Percentiles rank a stretch among this genome's conserved stretches.
Conservation (phyloP, 2,329 filamentous ascomycete species). For the Stemphylium beticola region DNA sequence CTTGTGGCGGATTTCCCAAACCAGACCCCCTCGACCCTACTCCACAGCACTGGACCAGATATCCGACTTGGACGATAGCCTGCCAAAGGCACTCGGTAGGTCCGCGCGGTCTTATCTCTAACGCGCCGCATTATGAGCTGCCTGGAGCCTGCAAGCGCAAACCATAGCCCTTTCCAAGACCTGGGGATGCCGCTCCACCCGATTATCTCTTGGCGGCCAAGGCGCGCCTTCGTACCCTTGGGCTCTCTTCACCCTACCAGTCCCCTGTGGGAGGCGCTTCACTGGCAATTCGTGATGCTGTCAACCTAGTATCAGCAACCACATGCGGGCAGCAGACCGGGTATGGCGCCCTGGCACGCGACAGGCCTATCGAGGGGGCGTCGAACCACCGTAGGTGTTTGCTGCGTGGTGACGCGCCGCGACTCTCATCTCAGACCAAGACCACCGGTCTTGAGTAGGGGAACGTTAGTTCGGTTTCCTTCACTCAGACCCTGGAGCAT, state of each 20-base stretch:
- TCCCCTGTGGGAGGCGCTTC: not conserved
- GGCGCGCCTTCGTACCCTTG: constrained; percentile 2
- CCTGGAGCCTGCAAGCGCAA: not conserved
- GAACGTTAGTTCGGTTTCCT: not conserved
- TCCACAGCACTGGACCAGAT: not conserved
- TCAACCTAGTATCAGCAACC: not conserved
- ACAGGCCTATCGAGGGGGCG: not conserved
- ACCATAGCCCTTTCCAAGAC: not conserved
- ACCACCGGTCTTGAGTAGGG: not conserved
- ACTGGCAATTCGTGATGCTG: too few relatives aligned
- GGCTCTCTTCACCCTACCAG: not conserved
- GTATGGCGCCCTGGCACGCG: not conserved
- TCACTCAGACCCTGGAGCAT: not conserved
- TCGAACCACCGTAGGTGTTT: not conserved
- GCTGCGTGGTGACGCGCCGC: constrained; percentile 1
- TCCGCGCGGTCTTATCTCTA: not conserved
- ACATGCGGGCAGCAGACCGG: not conserved
- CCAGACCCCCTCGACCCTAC: not conserved
- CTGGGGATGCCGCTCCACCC: constrained; percentile 1
- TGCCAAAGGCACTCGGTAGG: not conserved
- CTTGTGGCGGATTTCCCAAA: not conserved
- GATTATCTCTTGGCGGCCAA: not conserved
- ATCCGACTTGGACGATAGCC: not conserved
- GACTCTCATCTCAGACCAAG: not conserved
- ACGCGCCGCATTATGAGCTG: not conserved